Conservation (phyloP, 106 monocot species). For the Phalaenopsis equestris region DNA sequence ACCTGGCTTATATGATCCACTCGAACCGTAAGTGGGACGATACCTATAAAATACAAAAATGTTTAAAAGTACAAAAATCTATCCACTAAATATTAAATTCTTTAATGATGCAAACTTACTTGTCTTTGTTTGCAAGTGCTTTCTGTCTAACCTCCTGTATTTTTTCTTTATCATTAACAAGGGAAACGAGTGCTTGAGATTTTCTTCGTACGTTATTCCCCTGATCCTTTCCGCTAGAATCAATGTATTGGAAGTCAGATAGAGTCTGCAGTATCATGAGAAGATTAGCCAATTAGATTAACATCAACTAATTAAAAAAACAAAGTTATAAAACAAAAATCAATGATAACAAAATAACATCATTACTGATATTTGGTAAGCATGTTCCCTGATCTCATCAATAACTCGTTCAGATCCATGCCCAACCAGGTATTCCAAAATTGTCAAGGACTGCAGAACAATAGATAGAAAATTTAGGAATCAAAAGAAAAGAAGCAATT, state of each 20-base stretch:
- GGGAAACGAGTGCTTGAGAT: slow-evolving; percentile 71
- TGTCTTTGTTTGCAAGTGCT: slow-evolving; percentile 66
- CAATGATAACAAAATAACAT: neutral
- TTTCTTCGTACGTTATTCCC: slow-evolving; percentile 86
- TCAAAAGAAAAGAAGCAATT: neutral
- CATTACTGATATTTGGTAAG: slow-evolving; percentile 84
- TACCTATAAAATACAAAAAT: slow-evolving; percentile 25
- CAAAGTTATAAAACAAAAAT: neutral
- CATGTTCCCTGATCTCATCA: slow-evolving; percentile 84
- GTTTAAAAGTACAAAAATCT: neutral
- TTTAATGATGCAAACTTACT: slow-evolving; percentile 35
- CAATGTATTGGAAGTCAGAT: slow-evolving; percentile 87
- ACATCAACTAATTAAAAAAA: neutral
- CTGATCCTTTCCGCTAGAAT: slow-evolving; percentile 83
- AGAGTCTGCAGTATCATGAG: slow-evolving; percentile 44
- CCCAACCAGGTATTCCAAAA: slow-evolving; percentile 86
- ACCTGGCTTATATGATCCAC: slow-evolving; percentile 40
- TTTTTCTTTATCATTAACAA: slow-evolving; percentile 90
- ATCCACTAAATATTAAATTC: neutral
- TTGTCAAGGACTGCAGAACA: slow-evolving; percentile 52
- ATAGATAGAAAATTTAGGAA: neutral
- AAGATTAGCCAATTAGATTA: neutral
- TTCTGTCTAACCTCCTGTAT: slow-evolving; percentile 81
- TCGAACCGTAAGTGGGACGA: slow-evolving; percentile 35
- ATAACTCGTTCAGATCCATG: slow-evolving; percentile 90